Conservation (phyloP, 2,329 filamentous ascomycete species). For the Bipolaris victoriae region DNA sequence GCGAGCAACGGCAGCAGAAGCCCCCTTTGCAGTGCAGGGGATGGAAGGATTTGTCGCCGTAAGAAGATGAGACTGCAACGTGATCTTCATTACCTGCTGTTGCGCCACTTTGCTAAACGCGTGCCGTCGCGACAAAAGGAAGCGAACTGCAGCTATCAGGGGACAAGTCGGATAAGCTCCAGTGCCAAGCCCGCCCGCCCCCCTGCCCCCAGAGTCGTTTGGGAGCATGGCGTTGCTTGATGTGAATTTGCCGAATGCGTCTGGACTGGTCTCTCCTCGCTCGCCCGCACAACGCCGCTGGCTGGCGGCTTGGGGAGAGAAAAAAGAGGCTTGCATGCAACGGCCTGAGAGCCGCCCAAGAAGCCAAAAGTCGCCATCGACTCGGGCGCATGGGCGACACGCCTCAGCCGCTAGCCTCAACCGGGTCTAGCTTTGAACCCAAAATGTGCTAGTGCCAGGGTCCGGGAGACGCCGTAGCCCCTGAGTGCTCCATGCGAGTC, state of each 20-base stretch:
- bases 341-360: neutral
- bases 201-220: conserved; percentile 17
- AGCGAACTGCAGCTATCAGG: conserved; percentile 20
- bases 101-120: conserved; percentile 7
- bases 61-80: neutral
- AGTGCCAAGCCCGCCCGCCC: conserved; percentile 23
- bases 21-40: conserved; percentile 4
- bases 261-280: neutral
- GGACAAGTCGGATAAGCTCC: conserved; percentile 29
- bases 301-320: neutral
- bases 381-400: conserved; percentile 12
- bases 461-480: conserved; percentile 12
- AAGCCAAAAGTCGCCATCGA: conserved; percentile 12
- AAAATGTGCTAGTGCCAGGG: conserved; percentile 23
- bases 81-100: conserved; percentile 3
- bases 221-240: conserved; percentile 38
- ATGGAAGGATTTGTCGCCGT: neutral
- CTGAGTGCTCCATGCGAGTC: conserved; percentile 15
- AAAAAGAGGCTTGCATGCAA: neutral
- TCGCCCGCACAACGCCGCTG: neutral
- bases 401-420: conserved; percentile 13
- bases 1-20: neutral
- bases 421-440: conserved; percentile 11
- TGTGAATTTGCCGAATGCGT: neutral
- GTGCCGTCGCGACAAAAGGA: conserved; percentile 7